Base-by-base conservation (phyloP, 352 stramenopile species). In the Elongisporangium anandrum region DNA sequence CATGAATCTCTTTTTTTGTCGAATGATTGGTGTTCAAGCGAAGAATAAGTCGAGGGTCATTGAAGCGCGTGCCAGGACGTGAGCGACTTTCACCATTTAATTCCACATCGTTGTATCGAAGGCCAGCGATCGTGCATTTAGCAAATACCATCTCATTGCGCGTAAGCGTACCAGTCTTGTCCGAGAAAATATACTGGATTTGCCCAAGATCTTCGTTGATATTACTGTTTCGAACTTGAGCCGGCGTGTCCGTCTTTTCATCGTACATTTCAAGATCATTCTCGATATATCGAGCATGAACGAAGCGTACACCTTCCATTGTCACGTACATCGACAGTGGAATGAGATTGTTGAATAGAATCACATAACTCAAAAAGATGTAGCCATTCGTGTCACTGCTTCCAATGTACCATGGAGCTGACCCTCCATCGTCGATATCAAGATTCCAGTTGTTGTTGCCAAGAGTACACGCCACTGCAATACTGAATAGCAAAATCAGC, bases 101-200 rank as follows among this genome's bases (percentile, higher is more conserved):
- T 20, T 92, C 77, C n/a, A 93, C 71, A 63, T 96, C 85, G 57
- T 96, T 97, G 72, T 98, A 99, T 23, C 87, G 84, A 49, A 92
- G 59, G 5, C 94, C 94, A 20, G 66, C 90, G 50, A 98, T 93
- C 1, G 88, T 94, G 65, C 94, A 98, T 69, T 97, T 97, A 38
- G 92, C 83, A 63, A 95, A 95, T 21, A 94, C 81, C 87, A 96
- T 96, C 66, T 94, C 85, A 53, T 96, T 96, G 26, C 84, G 79
- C 2, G 87, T 96, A 23, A 96, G 61, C 4, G 87, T 96, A 21
- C 87, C 87, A 7, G 87, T 96, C 55, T 96, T 96, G 70, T 96
- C 87, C 21, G 85, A 94, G 60, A 96, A 94, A 54, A 96, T 95
- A 51, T 94, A 96, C 82, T 96, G 83, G 56, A 96, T 91, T 64